Evolutionary conservation across 257 asterid genomes (phyloP), one percentile per base, ranked within the genome.

Genomic region (Capsicum chinense): DNA sequence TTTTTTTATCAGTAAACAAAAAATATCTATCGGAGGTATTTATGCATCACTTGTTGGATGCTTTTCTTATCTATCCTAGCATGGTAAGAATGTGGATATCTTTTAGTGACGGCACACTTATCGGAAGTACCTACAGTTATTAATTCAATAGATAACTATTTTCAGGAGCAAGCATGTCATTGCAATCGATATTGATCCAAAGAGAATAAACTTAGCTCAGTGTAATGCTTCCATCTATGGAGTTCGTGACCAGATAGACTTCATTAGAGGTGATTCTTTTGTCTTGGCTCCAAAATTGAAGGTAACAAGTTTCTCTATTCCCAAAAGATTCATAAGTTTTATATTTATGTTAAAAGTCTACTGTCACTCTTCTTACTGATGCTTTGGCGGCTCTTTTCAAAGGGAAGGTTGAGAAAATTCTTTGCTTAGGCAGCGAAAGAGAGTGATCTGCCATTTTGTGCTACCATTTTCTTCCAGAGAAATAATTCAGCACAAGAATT

Each of bases 111-210:
- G 54, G 47, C 50, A 14, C 50, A 26, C 82, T 78, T 47, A 26
- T 26, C 2, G 33, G 33, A 54, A 78, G 54, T 9, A 78, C 82
- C 47, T 14, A 14, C 82, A 54, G 42, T 33, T 78, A 35, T 33
- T 52, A 76, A 76, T 50, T 52, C 58, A 21, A 54, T 26, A 47
- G 81, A 52, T 26, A 21, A 21, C 54, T 84, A 16, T 74, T 89
- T 87, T 76, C 93, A 97, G 99, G 96, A 85, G 97, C 81, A 87
- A 84, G 81, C 95, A 95, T 90, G 99, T 97, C 80, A 90, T 93
- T 64, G 99, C 98, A 42, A 90, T 97, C 66, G 99, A 97, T 85
- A 91, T 97, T 16, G 98, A 97, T 89, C 95, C 98, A 50, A 89
- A 85, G 56, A 97, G 91, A 88, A 89, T 97, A 79, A 93, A 90